Conservation (phyloP, 1,284 basidiomycete genomes). For the Ustilago cynodontis region DNA sequence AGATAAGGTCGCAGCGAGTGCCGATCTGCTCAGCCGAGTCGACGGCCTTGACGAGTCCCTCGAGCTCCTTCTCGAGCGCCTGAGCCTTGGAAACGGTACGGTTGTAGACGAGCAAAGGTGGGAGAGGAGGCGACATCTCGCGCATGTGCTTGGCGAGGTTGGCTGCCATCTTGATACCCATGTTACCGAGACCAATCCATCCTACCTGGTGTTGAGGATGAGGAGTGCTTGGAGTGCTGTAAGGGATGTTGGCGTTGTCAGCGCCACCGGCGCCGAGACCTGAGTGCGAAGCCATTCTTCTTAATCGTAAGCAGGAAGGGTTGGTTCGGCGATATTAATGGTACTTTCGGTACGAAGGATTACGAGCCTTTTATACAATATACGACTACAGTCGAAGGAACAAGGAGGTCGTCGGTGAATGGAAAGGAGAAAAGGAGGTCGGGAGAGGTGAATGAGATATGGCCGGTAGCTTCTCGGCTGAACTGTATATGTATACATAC, state of each 20-base stretch:
- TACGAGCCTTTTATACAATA: no score
- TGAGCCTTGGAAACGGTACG: constrained; percentile 76
- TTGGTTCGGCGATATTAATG: not conserved
- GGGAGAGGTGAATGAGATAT: not conserved
- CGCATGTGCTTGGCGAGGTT: constrained; percentile 77
- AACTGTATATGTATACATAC: not conserved
- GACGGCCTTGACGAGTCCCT: constrained; percentile 74
- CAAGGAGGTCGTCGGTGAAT: no score
- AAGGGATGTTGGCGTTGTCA: constrained; percentile 44
- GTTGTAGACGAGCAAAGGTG: constrained; percentile 75
- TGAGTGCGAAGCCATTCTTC: constrained; percentile 31
- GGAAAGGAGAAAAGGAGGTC: not conserved
- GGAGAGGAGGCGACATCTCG: constrained; percentile 41
- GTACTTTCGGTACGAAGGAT: not conserved
- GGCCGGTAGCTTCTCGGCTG: constrained; percentile 8
- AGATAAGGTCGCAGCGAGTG: constrained; percentile 80
- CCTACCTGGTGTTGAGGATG: constrained; percentile 58
- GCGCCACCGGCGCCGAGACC: constrained; percentile 17
- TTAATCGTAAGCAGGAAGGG: not conserved
- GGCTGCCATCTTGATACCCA: constrained; percentile 80
- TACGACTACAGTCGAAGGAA: no score
- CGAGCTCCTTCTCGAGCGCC: constrained; percentile 74
- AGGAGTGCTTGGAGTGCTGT: constrained; percentile 52
- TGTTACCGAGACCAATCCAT: constrained; percentile 70
- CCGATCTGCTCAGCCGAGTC: constrained; percentile 76